Evolutionary conservation across 169 alveolate species (phyloP).

Genomic region (Perkinsus olseni): DNA sequence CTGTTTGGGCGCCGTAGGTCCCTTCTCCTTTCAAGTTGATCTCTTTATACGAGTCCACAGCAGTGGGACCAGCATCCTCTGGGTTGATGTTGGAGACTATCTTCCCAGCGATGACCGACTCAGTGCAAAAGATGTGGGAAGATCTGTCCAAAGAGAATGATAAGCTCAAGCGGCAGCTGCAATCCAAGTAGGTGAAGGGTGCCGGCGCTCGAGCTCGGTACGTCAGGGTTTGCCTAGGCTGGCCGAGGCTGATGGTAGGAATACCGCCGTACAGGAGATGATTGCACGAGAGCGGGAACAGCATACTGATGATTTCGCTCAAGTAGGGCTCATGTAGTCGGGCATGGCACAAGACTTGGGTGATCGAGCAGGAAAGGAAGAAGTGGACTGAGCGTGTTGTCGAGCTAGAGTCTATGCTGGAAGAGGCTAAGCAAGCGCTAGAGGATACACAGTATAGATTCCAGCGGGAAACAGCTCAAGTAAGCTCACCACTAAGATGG

Average conservation of each 20-base stretch:
- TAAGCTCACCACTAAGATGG: not conserved
- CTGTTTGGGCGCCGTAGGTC: not conserved
- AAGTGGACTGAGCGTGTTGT: not conserved
- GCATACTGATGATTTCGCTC: not conserved
- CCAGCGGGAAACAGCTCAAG: not conserved
- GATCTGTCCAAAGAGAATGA: not conserved
- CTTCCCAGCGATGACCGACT: not conserved
- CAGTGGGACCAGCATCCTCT: not conserved
- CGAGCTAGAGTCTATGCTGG: not conserved
- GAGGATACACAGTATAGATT: not conserved
- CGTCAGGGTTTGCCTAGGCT: not conserved
- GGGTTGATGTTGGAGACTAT: not conserved
- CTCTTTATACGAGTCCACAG: not conserved
- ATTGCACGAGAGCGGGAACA: not conserved
- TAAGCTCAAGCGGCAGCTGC: not conserved
- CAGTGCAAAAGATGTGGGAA: not conserved
- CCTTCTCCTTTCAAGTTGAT: not conserved
- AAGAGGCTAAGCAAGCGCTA: not conserved
- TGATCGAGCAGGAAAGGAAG: not conserved
- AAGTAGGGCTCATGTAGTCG: not conserved
- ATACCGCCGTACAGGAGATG: not conserved
- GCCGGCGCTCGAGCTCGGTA: not conserved
- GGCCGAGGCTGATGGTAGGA: constrained; percentile 1
- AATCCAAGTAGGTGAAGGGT: not conserved
- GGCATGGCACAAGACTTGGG: not conserved